Conservation (phyloP, 2,329 filamentous ascomycete genomes). For the Calonectria hongkongensis region DNA sequence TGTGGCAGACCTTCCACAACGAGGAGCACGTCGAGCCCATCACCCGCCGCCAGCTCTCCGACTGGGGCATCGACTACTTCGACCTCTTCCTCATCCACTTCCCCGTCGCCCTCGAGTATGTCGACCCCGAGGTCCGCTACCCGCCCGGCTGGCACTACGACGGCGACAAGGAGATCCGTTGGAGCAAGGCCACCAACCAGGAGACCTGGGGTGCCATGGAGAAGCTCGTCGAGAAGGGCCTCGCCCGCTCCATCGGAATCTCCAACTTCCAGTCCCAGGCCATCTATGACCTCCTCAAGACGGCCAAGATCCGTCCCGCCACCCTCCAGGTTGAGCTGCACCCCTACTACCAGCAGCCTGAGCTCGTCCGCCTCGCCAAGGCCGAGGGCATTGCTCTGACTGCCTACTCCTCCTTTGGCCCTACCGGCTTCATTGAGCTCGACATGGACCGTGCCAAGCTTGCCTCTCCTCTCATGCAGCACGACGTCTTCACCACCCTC, state of each 20-base stretch:
- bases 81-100: slow-evolving; percentile 94
- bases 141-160: slow-evolving; percentile 86
- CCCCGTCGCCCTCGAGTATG: slow-evolving; percentile 89
- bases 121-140: slow-evolving; percentile 86
- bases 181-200: slow-evolving; percentile 82
- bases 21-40: slow-evolving; percentile 85
- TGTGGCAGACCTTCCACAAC: slow-evolving; percentile 95
- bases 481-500: slow-evolving; percentile 77
- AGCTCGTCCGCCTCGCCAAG: slow-evolving; percentile 82
- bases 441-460: slow-evolving; percentile 75
- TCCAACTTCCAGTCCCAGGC: slow-evolving; percentile 88
- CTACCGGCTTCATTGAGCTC: slow-evolving; percentile 86
- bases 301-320: slow-evolving; percentile 83
- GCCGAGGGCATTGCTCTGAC: slow-evolving; percentile 83
- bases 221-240: slow-evolving; percentile 79
- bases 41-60: slow-evolving; percentile 83
- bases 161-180: slow-evolving; percentile 75
- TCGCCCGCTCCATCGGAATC: slow-evolving; percentile 85
- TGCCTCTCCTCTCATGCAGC: slow-evolving; percentile 83
- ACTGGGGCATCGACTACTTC: slow-evolving; percentile 92
- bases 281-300: slow-evolving; percentile 86
- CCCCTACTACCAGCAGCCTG: slow-evolving; percentile 87
- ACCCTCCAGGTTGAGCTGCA: slow-evolving; percentile 93
- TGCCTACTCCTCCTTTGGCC: slow-evolving; percentile 90
- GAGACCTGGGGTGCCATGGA: slow-evolving; percentile 92